phyloP scores from a whole-genome alignment of 306 rosid genomes.

The Comarum palustre region DNA sequence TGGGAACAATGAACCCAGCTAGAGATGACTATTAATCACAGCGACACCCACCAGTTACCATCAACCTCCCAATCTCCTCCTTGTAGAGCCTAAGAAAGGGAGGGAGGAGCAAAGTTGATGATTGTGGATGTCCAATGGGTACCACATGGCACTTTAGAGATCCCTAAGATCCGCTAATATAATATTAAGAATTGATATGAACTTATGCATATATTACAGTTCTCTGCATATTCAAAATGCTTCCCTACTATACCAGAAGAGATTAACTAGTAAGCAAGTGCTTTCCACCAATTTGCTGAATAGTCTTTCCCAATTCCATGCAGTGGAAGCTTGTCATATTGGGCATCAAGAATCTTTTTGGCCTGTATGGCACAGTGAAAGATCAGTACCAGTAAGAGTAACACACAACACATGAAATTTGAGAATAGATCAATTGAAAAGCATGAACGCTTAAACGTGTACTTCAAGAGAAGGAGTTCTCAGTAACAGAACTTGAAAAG shows the following conservation, averaged over 20 bases:
- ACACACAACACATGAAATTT: conserved; percentile 3
- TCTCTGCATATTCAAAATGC: conserved; percentile 15
- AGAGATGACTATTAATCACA: no score
- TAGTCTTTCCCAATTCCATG: conserved; percentile 82
- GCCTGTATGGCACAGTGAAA: conserved; percentile 49
- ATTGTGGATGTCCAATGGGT: background rate
- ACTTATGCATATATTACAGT: background rate
- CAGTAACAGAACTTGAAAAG: background rate
- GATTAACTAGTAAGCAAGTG: conserved; percentile 65
- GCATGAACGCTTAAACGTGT: background rate
- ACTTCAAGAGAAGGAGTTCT: background rate
- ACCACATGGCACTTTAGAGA: background rate
- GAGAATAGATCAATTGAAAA: conserved; percentile 17
- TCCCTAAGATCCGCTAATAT: background rate
- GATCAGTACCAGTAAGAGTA: conserved; percentile 29
- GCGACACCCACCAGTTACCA: no score
- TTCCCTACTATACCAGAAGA: conserved; percentile 52
- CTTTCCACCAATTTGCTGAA: conserved; percentile 91
- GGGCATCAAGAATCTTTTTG: conserved; percentile 57
- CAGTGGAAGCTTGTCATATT: conserved; percentile 79
- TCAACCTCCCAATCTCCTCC: background rate
- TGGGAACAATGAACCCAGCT: background rate
- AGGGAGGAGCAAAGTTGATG: background rate
- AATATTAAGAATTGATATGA: background rate
- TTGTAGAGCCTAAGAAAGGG: no score